A percentile compares a stretch with the other conserved stretches of the same genome.
phyloP scores from a whole-genome alignment of 257 asterid genomes.

The Osmanthus fragrans region DNA sequence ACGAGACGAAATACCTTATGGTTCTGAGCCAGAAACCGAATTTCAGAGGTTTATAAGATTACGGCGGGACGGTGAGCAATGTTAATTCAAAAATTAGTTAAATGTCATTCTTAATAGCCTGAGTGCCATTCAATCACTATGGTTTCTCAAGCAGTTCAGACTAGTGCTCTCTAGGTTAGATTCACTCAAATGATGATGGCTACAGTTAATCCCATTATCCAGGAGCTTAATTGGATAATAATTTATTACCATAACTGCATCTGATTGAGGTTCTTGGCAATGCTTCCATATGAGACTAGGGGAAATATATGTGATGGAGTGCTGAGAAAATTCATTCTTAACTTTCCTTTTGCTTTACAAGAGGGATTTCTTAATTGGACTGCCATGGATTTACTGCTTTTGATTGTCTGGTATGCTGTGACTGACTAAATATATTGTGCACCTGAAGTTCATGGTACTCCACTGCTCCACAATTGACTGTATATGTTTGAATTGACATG shows the following conservation, averaged over 20 bases:
- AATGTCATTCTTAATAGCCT: not conserved
- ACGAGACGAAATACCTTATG: conserved; percentile 60
- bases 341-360: not conserved
- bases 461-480: not conserved
- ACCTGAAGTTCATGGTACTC: not conserved
- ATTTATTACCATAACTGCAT: not conserved
- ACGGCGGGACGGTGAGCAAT: conserved; percentile 47
- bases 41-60: conserved; percentile 69
- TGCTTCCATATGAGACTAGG: not conserved
- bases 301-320: not conserved
- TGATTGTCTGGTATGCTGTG: not conserved
- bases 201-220: not conserved
- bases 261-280: not conserved
- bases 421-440: not conserved
- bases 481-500: not conserved
- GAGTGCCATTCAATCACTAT: not conserved
- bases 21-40: conserved; percentile 35
- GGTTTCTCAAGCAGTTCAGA: not conserved
- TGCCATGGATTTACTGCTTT: not conserved
- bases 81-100: conserved; percentile 9
- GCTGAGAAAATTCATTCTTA: not conserved
- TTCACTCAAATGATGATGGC: not conserved
- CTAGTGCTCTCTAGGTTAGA: not conserved
- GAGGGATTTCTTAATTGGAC: not conserved
- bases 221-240: not conserved